Evolutionary conservation across 441 rosid genomes (phyloP).

Genomic region (Hura crepitans): DNA sequence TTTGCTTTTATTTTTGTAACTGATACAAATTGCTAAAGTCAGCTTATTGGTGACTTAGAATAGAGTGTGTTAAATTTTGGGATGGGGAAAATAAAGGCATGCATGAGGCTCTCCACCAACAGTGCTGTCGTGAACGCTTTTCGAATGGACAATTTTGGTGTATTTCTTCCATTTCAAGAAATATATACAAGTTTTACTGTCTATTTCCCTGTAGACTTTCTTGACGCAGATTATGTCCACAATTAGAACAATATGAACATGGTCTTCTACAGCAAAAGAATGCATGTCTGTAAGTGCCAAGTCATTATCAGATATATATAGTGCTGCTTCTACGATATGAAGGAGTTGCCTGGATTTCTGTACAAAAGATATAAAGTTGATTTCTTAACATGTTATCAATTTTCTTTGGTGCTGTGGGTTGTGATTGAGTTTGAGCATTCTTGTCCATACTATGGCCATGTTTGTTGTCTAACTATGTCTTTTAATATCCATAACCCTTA

Average conservation of each 20-base stretch:
- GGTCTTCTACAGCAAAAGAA: background rate
- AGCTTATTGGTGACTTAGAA: background rate
- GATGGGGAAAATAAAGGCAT: no score
- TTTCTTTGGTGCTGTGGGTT: background rate
- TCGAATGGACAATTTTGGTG: background rate
- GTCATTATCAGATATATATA: background rate
- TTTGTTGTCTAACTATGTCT: conserved; percentile 1
- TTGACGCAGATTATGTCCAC: background rate
- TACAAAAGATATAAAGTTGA: background rate
- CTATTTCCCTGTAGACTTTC: background rate
- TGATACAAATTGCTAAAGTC: background rate
- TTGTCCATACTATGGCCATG: background rate
- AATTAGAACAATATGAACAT: background rate
- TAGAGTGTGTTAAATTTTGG: no score
- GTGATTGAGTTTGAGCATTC: background rate
- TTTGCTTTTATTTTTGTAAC: background rate
- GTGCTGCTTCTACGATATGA: background rate
- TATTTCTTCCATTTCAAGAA: background rate
- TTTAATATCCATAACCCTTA: background rate
- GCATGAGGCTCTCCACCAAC: background rate
- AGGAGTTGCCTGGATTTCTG: background rate
- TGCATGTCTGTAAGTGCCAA: background rate
- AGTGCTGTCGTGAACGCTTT: background rate
- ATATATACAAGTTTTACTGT: background rate
- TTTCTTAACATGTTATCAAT: background rate